Percentiles rank a stretch among this genome's conserved stretches.
These are phyloP conservation scores for Pseudogymnoascus sp. DNA, from an alignment of 2,329 filamentous ascomycete species.

Conservation along the genomic window DNA sequence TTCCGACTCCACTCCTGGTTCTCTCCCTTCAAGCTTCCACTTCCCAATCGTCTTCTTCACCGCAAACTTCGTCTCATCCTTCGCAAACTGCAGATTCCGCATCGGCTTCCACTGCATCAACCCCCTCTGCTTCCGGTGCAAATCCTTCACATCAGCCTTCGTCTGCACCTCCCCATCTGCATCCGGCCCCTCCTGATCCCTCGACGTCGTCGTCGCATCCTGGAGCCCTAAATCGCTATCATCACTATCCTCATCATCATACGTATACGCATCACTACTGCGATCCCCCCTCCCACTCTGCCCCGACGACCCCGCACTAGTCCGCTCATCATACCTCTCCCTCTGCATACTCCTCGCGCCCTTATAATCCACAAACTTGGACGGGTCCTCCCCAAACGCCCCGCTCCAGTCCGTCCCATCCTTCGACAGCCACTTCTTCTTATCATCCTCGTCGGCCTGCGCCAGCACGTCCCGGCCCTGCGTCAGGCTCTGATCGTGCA, in stretches of 20 bases:
- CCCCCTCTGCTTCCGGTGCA: conserved; percentile 80
- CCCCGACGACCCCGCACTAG: neutral
- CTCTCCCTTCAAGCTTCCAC: conserved; percentile 68
- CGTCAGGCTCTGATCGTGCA: conserved; percentile 75
- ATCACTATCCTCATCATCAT: conserved; percentile 21
- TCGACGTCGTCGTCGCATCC: conserved; percentile 35
- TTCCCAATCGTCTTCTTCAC: conserved; percentile 68
- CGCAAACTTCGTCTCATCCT: conserved; percentile 76
- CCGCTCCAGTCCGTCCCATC: conserved; percentile 81
- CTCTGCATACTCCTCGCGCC: conserved; percentile 20
- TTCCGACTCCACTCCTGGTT: conserved; percentile 48
- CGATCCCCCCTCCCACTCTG: neutral
- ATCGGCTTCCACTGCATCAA: conserved; percentile 94
- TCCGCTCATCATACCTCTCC: neutral
- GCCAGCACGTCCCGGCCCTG: conserved; percentile 76
- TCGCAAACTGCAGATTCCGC: conserved; percentile 77
- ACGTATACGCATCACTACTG: neutral
- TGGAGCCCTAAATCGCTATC: conserved; percentile 47
- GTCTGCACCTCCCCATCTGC: conserved; percentile 6
- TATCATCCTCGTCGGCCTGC: conserved; percentile 62
- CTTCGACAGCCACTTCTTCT: conserved; percentile 68
- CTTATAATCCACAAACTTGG: conserved; percentile 20
- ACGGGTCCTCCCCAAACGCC: conserved; percentile 73
- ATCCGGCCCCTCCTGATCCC: neutral
- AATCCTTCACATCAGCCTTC: conserved; percentile 39